Conservation (phyloP, 2,329 filamentous ascomycete species). For the Claviceps pazoutovae region DNA sequence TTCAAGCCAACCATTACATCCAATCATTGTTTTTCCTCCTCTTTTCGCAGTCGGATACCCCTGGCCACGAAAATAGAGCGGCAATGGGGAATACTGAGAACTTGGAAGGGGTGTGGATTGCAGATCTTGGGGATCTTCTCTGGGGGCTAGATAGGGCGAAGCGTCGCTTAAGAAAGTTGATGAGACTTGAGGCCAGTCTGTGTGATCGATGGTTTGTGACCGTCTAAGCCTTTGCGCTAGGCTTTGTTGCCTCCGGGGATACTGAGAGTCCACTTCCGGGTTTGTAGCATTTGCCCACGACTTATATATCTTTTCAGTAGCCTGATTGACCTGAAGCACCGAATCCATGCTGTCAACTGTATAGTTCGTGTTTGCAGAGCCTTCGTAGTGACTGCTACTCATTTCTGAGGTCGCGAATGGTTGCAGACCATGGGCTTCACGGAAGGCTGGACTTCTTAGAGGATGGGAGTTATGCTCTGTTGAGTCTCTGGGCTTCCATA, state of each 20-base stretch:
- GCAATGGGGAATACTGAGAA: conserved; percentile 27
- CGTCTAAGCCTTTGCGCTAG: conserved; percentile 12
- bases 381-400: not conserved
- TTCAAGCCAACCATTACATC: conserved; percentile 43
- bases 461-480: not conserved
- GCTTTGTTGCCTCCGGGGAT: conserved; percentile 6
- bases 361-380: not conserved
- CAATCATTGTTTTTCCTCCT: conserved; percentile 38
- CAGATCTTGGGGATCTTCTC: not conserved
- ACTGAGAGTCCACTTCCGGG: conserved; percentile 9
- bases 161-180: not conserved
- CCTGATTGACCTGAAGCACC: conserved; percentile 6
- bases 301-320: conserved; percentile 11
- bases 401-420: not conserved
- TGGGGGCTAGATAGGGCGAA: not conserved
- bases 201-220: conserved; percentile 16
- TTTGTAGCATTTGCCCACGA: conserved; percentile 9
- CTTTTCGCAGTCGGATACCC: conserved; percentile 24
- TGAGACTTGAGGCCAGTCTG: conserved; percentile 3
- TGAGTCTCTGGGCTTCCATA: conserved; percentile 6
- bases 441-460: not conserved
- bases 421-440: not conserved
- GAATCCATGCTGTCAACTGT: not conserved
- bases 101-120: conserved; percentile 6
- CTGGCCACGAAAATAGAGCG: conserved; percentile 27